These are phyloP conservation scores for Acidiella bohemica DNA, from an alignment of 495 filamentous ascomycete genomes.

Conservation along the genomic window DNA sequence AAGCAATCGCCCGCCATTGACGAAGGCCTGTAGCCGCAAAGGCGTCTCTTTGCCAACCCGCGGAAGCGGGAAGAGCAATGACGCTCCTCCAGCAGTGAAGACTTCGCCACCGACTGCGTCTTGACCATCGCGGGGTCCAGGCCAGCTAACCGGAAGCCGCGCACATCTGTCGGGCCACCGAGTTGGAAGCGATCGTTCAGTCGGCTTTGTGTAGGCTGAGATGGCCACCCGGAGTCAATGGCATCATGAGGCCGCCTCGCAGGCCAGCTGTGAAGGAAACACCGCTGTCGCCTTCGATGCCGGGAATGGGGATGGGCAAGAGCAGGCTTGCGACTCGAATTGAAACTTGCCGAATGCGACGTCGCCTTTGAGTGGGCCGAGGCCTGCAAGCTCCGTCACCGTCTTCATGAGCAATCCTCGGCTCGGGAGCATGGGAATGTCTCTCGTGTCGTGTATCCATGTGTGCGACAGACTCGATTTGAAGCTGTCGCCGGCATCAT, in stretches of 20 bases:
- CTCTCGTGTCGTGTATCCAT: constrained; percentile 63
- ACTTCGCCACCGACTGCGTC: constrained; percentile 87
- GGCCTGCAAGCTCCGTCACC: constrained; percentile 70
- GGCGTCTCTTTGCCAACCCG: constrained; percentile 63
- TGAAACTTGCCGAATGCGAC: constrained; percentile 84
- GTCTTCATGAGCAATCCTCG: constrained; percentile 65
- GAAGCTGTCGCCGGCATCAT: constrained; percentile 78
- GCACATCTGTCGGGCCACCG: constrained; percentile 85
- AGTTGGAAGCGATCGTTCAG: constrained; percentile 92
- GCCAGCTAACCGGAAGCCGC: constrained; percentile 80
- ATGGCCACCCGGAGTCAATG: constrained; percentile 41
- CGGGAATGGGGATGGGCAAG: constrained; percentile 54
- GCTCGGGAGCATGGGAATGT: constrained; percentile 70
- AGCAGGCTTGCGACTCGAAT: constrained; percentile 64
- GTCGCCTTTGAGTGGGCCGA: constrained; percentile 72
- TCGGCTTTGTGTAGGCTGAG: constrained; percentile 48
- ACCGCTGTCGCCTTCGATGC: constrained; percentile 53
- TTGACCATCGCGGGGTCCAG: constrained; percentile 71
- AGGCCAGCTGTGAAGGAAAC: constrained; percentile 55
- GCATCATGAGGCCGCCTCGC: constrained; percentile 50
- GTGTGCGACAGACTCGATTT: constrained; percentile 76
- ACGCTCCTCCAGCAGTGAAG: constrained; percentile 75
- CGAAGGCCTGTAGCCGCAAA: constrained; percentile 75
- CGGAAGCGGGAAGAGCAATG: constrained; percentile 72
- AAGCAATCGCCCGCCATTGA: constrained; percentile 78